Evolutionary conservation across 805 yeast genomes (phyloP).

Genomic region (Zygosaccharomyces bailii): DNA sequence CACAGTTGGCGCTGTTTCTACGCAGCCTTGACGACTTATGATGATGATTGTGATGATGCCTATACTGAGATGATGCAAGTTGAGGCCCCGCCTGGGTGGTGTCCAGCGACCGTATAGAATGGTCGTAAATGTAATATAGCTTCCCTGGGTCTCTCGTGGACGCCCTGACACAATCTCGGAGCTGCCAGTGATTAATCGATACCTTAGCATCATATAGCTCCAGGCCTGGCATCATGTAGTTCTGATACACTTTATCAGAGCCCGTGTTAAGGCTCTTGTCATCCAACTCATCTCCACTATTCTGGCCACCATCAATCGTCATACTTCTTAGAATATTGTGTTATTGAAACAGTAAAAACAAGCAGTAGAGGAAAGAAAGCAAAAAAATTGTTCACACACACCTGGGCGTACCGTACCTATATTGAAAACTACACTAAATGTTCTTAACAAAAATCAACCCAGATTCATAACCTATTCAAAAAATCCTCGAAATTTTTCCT

Average conservation of each 20-base stretch:
- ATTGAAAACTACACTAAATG: not conserved
- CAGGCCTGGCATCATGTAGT: slow-evolving; percentile 34
- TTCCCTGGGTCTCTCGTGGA: slow-evolving; percentile 41
- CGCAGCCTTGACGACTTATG: slow-evolving; percentile 9
- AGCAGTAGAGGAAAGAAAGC: not conserved
- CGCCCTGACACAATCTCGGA: slow-evolving; percentile 66
- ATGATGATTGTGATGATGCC: slow-evolving; percentile 7
- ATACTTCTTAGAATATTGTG: slow-evolving; percentile 8
- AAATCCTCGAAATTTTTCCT: not conserved
- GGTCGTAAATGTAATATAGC: slow-evolving; percentile 58
- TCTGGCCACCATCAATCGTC: slow-evolving; percentile 22
- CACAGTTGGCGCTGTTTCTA: slow-evolving; percentile 12
- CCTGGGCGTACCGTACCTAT: not conserved
- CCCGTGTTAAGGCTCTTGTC: slow-evolving; percentile 28
- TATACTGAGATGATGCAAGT: slow-evolving; percentile 4
- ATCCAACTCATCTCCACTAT: slow-evolving; percentile 22
- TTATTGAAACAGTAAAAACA: not conserved
- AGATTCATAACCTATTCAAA: not conserved
- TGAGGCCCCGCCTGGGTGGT: slow-evolving; percentile 21
- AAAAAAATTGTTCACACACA: slow-evolving; percentile 1
- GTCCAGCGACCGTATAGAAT: slow-evolving; percentile 47
- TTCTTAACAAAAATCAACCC: not conserved
- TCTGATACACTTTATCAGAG: slow-evolving; percentile 32
- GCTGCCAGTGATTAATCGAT: slow-evolving; percentile 65
- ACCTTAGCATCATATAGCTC: slow-evolving; percentile 34